phyloP scores from a whole-genome alignment of 495 filamentous ascomycete genomes.

The Zalerion maritima region DNA sequence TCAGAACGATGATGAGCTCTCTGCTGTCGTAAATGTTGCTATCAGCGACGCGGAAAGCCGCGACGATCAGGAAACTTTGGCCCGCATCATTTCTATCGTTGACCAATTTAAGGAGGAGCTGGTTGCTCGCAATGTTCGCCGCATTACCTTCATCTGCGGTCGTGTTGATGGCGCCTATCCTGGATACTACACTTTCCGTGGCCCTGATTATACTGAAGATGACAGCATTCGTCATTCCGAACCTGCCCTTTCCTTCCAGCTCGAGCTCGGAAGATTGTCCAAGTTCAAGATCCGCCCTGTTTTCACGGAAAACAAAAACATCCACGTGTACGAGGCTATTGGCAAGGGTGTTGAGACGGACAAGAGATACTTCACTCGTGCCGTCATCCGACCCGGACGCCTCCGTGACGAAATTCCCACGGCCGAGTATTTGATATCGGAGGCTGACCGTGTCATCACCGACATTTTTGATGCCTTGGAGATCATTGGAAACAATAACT shows the following conservation, averaged over 20 bases:
- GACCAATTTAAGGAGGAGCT: conserved; percentile 77
- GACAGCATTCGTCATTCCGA: conserved; percentile 93
- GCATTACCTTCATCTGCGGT: conserved; percentile 92
- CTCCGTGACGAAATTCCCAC: conserved; percentile 94
- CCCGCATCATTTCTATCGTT: conserved; percentile 57
- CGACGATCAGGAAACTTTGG: conserved; percentile 68
- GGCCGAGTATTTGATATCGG: conserved; percentile 93
- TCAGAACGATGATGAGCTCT: conserved; percentile 55
- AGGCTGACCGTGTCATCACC: conserved; percentile 90
- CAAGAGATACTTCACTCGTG: conserved; percentile 95
- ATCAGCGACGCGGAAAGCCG: conserved; percentile 78
- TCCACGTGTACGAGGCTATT: conserved; percentile 93
- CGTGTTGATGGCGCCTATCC: conserved; percentile 90
- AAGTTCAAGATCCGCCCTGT: conserved; percentile 97
- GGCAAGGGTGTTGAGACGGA: conserved; percentile 89
- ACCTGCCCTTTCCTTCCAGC: conserved; percentile 93
- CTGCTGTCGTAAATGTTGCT: conserved; percentile 81
- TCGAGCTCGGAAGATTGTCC: conserved; percentile 80
- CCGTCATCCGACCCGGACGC: conserved; percentile 80
- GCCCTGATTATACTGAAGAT: conserved; percentile 78
- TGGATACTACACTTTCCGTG: conserved; percentile 95
- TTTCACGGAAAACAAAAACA: conserved; percentile 97
- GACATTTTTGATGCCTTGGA: conserved; percentile 95
- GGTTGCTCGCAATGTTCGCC: conserved; percentile 62
- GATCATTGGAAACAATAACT: conserved; percentile 98